Percentiles rank a stretch among this genome's conserved stretches.
Evolutionary conservation across 108 stramenopile genomes (phyloP).

Genomic region (Pseudonitzschia pungens): DNA sequence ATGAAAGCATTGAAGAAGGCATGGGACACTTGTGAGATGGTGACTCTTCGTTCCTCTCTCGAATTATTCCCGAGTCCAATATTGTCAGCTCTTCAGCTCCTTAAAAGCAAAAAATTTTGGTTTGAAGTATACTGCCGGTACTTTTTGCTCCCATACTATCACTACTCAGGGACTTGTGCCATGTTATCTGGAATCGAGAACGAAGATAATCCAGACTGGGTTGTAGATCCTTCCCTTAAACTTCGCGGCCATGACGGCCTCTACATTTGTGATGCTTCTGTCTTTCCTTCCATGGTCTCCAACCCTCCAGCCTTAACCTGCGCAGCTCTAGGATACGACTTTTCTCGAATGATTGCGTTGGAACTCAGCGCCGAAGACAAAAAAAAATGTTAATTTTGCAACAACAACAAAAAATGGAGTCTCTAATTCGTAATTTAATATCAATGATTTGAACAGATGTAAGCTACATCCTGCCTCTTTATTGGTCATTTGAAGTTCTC

Average conservation of each 20-base stretch:
- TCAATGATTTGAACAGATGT: neutral
- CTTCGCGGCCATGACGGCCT: constrained; percentile 45
- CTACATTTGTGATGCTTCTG: constrained; percentile 73
- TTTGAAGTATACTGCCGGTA: constrained; percentile 45
- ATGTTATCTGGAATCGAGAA: constrained; percentile 33
- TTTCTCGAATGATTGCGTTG: constrained; percentile 2
- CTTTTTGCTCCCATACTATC: constrained; percentile 72
- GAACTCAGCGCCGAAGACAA: neutral
- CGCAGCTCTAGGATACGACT: constrained; percentile 58
- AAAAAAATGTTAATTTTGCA: neutral
- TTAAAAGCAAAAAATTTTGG: constrained; percentile 5
- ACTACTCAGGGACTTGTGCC: constrained; percentile 75
- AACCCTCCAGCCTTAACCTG: constrained; percentile 77
- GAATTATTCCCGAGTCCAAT: constrained; percentile 25
- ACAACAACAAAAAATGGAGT: neutral
- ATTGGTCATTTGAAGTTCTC: constrained; percentile 36
- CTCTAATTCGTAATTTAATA: neutral
- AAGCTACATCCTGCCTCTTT: neutral
- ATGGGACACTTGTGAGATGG: constrained; percentile 18
- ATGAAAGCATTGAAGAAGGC: constrained; percentile 39
- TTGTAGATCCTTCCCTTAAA: constrained; percentile 55
- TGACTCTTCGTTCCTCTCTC: neutral
- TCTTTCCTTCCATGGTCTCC: constrained; percentile 55
- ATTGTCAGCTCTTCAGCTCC: neutral
- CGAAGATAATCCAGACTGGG: constrained; percentile 34